Evolutionary conservation across 2,329 filamentous ascomycete species (phyloP), one percentile per base, ranked within the genome.

Genomic region (Hypoxylon sp.): DNA sequence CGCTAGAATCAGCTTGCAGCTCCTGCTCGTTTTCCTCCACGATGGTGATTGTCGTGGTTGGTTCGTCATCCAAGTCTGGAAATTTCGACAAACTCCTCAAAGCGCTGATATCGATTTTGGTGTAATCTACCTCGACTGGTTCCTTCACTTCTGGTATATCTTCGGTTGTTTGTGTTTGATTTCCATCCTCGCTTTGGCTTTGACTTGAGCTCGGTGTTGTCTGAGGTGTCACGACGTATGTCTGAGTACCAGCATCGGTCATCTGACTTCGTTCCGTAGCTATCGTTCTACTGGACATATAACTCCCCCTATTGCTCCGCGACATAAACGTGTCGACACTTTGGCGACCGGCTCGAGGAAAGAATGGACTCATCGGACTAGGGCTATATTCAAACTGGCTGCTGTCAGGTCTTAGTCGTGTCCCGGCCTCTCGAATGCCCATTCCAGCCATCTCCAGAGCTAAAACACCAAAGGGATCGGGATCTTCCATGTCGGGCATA

Each of bases 361-460:
- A 85, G n/a, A 88, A 79, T 0, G 93, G 92, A 75, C 92, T 97
- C 8, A 87, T 87, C 1, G 92, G 90, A 54, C 84, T 87, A 2
- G 92, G 91, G 68, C 88, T 88, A 77, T 92, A 95, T 73, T 94
- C 92, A 75, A 97, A 96, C 69, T 91, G 87, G 60, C 90, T 92
- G 79, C 90, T 93, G 22, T 86, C 83, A 2, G 93, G 92, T 57
- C 92, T 84, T 56, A 87, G 82, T 51, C 88, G 87, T 2, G 89
- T 90, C 32, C 93, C 93, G n/a, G 94, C 94, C 79, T 97, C 94
- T 54, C 91, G 87, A 68, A 98, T 95, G 71, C 94, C 92, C 58
- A 97, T 81, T 2, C 94, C 94, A 64, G 93, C 91, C 81, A 93
- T 90, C 74, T 97, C 93, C n/a, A 98, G 80, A 6, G 94, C 94